A percentile compares a stretch with the other conserved stretches of the same genome.
Conservation (phyloP, 345 rosid species). For the Iberis pinnata region DNA sequence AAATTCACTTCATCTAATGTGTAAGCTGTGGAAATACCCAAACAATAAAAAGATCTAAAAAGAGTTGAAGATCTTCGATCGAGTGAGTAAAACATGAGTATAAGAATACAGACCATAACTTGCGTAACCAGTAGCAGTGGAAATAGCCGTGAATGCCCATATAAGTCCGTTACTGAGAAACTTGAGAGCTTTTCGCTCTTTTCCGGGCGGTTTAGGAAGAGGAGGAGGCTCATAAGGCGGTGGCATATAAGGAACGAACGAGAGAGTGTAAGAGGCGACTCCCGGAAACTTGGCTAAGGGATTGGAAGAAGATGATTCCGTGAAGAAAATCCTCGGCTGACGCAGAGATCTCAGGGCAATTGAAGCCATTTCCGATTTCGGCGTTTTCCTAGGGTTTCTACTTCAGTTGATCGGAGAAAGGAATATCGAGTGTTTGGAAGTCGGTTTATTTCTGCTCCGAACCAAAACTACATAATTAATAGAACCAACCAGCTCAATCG, state of each 20-base stretch:
- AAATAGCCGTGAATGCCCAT: conserved; percentile 51
- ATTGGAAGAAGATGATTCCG: too few species aligned
- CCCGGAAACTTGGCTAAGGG: conserved; percentile 31
- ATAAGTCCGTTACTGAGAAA: conserved; percentile 52
- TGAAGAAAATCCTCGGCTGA: conserved; percentile 31
- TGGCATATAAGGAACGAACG: conserved; percentile 40
- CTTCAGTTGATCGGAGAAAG: conserved; percentile 21
- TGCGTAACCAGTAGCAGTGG: conserved; percentile 49
- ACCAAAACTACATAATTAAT: too few species aligned
- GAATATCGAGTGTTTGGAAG: conserved; percentile 21
- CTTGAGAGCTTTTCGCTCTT: conserved; percentile 39
- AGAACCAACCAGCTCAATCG: too few species aligned
- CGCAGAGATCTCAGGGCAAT: conserved; percentile 48
- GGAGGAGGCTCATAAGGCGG: conserved; percentile 34
- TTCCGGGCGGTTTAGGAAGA: too few species aligned
- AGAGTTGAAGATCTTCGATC: not conserved
- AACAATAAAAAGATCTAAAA: not conserved
- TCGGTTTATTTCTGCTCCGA: conserved; percentile 20
- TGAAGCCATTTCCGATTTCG: conserved; percentile 43
- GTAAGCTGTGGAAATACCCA: conserved; percentile 51
- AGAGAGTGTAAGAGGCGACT: conserved; percentile 33
- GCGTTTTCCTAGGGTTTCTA: conserved; percentile 31
- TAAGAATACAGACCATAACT: conserved; percentile 50
- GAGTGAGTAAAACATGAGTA: not conserved
- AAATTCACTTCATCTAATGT: conserved; percentile 59